Evolutionary conservation across 2,329 filamentous ascomycete genomes (phyloP), one percentile per base, ranked within the genome.

Genomic region (Ophiostoma montium): DNA sequence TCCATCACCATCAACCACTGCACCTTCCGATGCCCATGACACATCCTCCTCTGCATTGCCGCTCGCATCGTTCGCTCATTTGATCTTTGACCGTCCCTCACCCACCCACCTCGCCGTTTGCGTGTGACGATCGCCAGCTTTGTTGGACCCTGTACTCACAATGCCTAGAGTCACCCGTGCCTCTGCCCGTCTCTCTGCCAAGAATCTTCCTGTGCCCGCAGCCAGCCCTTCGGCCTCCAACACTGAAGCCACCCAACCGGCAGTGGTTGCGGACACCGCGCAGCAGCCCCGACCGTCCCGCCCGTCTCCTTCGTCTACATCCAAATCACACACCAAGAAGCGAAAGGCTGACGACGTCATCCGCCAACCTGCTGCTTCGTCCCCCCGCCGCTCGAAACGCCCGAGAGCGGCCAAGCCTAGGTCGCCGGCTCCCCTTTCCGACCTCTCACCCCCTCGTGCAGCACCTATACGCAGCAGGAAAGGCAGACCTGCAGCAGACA

Each of bases 161-260:
- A 27, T 95, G 88, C 86, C 86, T 79, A 95, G 89, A 86, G 82
- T 92, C 62, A 95, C 90, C 75, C 87, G 90, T 74, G 92, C 89
- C 62, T 84, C 89, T 67, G 84, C 89, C 72, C 88, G 88, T 74
- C 82, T 86, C 78, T 86, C 86, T 71, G 84, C 86, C 64, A 78
- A 67, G 63, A 71, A 71, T 62, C 68, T 70, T 68, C 69, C 68
- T 58, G 68, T 69, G 60, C 63, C 70, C 69, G 60, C 63, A 70
- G 54, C 60, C 67, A 23, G 21, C 58, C 56, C 61, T 50, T 61
- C 63, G 57, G 61, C 66, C 56, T 60, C 68, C 57, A 62, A 67
- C 55, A 62, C 69, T 59, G 60, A 66, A 59, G 60, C 67, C 53
- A 61, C 39, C 30, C 23, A 8, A 4, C 15, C 23, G 39, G 23